phyloP scores from a whole-genome alignment of 2,329 filamentous ascomycete species.

The Xylogone sp. region DNA sequence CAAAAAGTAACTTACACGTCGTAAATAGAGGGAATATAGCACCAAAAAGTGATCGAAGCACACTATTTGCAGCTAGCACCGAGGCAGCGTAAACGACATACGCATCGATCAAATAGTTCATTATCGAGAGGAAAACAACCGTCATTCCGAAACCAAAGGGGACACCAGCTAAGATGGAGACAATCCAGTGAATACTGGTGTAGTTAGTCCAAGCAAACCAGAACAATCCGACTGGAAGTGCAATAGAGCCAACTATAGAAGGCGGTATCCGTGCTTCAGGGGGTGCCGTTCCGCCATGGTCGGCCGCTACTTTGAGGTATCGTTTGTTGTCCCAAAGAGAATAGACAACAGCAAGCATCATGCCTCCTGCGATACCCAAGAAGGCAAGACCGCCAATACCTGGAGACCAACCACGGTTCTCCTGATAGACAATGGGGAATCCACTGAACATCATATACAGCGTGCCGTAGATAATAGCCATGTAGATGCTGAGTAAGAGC shows the following conservation, averaged over 20 bases:
- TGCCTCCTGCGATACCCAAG: conserved; percentile 65
- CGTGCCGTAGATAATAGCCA: conserved; percentile 56
- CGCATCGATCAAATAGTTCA: conserved; percentile 64
- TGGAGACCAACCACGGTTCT: conserved; percentile 52
- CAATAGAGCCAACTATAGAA: conserved; percentile 57
- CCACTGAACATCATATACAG: conserved; percentile 57
- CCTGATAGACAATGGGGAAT: conserved; percentile 64
- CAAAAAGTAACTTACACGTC: conserved; percentile 24
- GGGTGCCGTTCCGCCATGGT: conserved; percentile 50
- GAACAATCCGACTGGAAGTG: conserved; percentile 62
- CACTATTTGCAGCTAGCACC: conserved; percentile 67
- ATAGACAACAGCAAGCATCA: conserved; percentile 54
- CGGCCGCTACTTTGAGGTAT: conserved; percentile 42
- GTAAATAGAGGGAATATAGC: conserved; percentile 73
- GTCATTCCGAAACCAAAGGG: conserved; percentile 45
- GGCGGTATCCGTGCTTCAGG: conserved; percentile 64
- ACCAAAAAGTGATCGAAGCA: conserved; percentile 69
- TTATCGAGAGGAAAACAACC: conserved; percentile 60
- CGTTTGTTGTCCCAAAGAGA: conserved; percentile 51
- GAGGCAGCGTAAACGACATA: conserved; percentile 75
- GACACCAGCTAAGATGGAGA: conserved; percentile 39
- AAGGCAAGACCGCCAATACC: conserved; percentile 63
- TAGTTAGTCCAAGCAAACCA: conserved; percentile 66
- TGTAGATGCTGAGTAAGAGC: conserved; percentile 59
- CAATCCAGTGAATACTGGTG: conserved; percentile 52